Conservation (phyloP, 345 rosid species). For the Punica granatum region DNA sequence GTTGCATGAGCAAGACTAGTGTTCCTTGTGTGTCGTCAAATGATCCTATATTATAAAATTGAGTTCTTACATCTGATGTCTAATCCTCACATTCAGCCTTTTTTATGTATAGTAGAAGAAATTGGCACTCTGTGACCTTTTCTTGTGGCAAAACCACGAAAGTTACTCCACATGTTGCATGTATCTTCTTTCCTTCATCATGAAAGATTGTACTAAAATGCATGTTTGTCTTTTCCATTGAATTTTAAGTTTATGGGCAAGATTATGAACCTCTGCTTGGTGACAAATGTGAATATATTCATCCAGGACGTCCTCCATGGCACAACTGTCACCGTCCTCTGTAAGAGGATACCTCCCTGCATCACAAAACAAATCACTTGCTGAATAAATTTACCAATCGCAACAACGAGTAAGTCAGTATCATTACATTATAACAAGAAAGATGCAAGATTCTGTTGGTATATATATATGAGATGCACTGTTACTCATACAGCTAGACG, state of each 20-base stretch:
- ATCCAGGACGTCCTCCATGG: conserved; percentile 15
- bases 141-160: too few species aligned
- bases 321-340: conserved; percentile 18
- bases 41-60: too few species aligned
- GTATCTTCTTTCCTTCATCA: background rate
- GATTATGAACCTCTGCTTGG: conserved; percentile 18
- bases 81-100: too few species aligned
- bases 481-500: too few species aligned
- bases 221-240: background rate
- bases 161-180: background rate
- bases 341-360: conserved; percentile 7
- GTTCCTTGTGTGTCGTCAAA: too few species aligned
- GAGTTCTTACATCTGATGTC: too few species aligned
- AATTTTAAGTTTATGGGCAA: background rate
- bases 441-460: background rate
- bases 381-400: too few species aligned
- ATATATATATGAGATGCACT: too few species aligned
- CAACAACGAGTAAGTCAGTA: background rate
- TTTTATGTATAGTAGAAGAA: too few species aligned
- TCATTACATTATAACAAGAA: background rate
- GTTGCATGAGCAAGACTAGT: too few species aligned
- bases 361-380: conserved; percentile 1
- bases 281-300: conserved; percentile 25
- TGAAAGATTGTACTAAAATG: background rate
- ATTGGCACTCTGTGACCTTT: too few species aligned